These are phyloP conservation scores for Quercus ilex DNA, from an alignment of 306 rosid genomes.

Conservation along the genomic window DNA sequence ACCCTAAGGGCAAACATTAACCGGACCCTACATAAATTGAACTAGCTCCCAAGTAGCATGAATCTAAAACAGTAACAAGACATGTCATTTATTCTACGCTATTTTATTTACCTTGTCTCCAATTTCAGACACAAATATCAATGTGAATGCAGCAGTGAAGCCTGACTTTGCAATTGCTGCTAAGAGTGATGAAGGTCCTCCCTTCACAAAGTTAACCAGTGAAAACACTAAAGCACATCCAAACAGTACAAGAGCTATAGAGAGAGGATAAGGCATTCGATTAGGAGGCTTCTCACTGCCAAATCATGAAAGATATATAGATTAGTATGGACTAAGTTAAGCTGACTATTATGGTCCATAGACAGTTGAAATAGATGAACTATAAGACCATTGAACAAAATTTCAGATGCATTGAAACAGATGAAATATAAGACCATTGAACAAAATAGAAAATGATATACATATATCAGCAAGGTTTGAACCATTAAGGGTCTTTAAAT, in stretches of 20 bases:
- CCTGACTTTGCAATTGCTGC: constrained; percentile 91
- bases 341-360: not conserved
- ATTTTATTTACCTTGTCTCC: constrained; percentile 83
- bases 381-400: constrained; percentile 12
- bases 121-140: constrained; percentile 95
- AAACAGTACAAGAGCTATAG: constrained; percentile 65
- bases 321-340: constrained; percentile 20
- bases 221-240: constrained; percentile 81
- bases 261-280: constrained; percentile 63
- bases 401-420: not conserved
- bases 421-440: not conserved
- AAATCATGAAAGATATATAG: constrained; percentile 29
- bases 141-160: constrained; percentile 91
- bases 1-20: too few species aligned
- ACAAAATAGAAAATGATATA: too few species aligned
- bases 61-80: constrained; percentile 1
- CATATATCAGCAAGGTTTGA: too few species aligned
- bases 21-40: not conserved
- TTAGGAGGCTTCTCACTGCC: constrained; percentile 70
- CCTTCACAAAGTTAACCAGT: constrained; percentile 78
- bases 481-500: not conserved
- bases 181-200: constrained; percentile 72
- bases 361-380: not conserved
- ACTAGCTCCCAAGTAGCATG: not conserved
- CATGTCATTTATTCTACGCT: not conserved